Base-by-base conservation (phyloP, 129 eudicot genomes). In the Daucus carota region DNA sequence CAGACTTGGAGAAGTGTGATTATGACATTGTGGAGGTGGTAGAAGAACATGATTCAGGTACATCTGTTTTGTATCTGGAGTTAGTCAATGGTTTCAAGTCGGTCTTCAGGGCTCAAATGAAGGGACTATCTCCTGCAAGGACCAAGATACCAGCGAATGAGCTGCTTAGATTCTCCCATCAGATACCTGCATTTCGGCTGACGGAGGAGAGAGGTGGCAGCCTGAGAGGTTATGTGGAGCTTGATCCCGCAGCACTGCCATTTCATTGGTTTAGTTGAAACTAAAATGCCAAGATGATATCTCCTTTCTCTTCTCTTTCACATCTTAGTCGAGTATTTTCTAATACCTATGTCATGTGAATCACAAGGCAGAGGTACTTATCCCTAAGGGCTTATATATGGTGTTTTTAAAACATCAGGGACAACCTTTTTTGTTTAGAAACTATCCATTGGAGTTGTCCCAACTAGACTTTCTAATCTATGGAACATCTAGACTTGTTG, bases 191-290 rank as follows among this genome's bases (percentile, higher is more conserved):
- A 59, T 78, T 69, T 73, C 74, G 76, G 48, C 74, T 81, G 73
- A 81, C 85, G 17, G 85, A 76, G 16, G 88, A 81, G 73, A 52
- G 38, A 66, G 85, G 73, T 42, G 85, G 88, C 41, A 62, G 75
- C 74, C 40, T 75, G 70, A 57, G 76, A 45, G 88, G 88, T 42
- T 72, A 11, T 43, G 52, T 70, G 70, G 85, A 85, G 83, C 85
- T 85, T 52, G 88, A 85, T 78, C 68, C 85, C 16, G 81, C 85
- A 14, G 88, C 88, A 22, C 32, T 81, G 34, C 83, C 83, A 7
- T 6, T 50, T 6, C 22, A 40, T 34, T 72, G 60, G 22, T 73
- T 73, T 72, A 47, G 62, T 43, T 41, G 69, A 28, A 52, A 36
- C 44, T 74, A 72, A 43, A 20, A 31, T 63, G 16, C 36, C 76